Evolutionary conservation across 495 filamentous ascomycete genomes (phyloP), one percentile per base, ranked within the genome.

Genomic region (Podospora anserina): DNA sequence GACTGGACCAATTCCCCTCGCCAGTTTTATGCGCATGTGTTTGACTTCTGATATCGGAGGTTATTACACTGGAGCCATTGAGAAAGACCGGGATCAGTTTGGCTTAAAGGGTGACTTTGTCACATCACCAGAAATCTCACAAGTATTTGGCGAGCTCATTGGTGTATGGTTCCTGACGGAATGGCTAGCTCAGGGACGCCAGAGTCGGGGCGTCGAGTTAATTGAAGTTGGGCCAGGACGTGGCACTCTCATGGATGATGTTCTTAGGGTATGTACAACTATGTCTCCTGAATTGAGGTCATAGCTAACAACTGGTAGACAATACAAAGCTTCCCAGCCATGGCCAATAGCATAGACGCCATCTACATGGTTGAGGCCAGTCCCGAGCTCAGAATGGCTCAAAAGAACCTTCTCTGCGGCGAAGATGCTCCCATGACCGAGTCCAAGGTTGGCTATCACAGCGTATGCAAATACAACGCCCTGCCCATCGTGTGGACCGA

Each of bases 21-120:
- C 95, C 27, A 87, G 91, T 53, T 99, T 93, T 79, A 99, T 99
- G 95, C 93, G 95, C 75, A 95, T 97, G 88, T 97, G 94, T 77
- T 88, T 99, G 70, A 97, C 94, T 16, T 90, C 90, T 15, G 89
- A 92, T 63, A 82, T 90, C n/a, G 92, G 92, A 66, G 95, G 95
- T 58, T 99, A 99, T 82, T 99, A 99, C 80, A 97, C 92, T 5
- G 86, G 90, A 2, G 86, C 85, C 39, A 81, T 85, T 49, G 81
- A 83, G 66, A 76, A 84, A 62, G 88, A 82, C 27, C 84, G 85
- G 15, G 93, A 96, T 73, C 93, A 94, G 59, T 98, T 99, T 72
- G 96, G 95, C 1, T 83, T 85, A 65, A 90, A 90, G 73, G 95
- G 95, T 28, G 95, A 99, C 77, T 99, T 99, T 68, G 91, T 97